Evolutionary conservation across 495 filamentous ascomycete genomes (phyloP).

Genomic region (Cairneyella variabilis): DNA sequence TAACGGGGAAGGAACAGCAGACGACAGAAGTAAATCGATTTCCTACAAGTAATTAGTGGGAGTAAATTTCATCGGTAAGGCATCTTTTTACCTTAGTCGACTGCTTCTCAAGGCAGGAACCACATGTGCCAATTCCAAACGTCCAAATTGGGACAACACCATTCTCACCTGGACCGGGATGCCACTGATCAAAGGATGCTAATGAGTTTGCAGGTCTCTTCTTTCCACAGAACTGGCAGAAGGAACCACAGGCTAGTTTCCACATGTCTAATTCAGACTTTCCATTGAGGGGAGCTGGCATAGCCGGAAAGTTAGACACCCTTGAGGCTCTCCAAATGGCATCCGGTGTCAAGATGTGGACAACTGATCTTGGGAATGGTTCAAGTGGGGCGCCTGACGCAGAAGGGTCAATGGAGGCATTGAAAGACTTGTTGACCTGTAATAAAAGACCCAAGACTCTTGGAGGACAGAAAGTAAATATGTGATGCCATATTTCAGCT

Average conservation of each 20-base stretch:
- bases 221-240: conserved; percentile 54
- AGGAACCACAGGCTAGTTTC: conserved; percentile 46
- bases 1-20: conserved; percentile 51
- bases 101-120: conserved; percentile 50
- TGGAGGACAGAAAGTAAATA: conserved; percentile 52
- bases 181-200: conserved; percentile 36
- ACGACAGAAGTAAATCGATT: conserved; percentile 56
- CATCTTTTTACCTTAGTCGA: conserved; percentile 54
- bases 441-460: conserved; percentile 45
- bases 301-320: conserved; percentile 42
- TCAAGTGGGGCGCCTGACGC: conserved; percentile 27
- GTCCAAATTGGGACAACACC: conserved; percentile 58
- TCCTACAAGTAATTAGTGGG: conserved; percentile 46
- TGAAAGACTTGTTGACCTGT: conserved; percentile 48
- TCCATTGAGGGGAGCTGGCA: conserved; percentile 52
- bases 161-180: conserved; percentile 47
- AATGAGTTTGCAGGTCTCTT: conserved; percentile 13
- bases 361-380: conserved; percentile 26
- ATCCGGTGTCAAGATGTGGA: conserved; percentile 39
- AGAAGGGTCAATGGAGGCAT: conserved; percentile 45
- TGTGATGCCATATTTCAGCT: conserved; percentile 51
- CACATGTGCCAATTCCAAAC: conserved; percentile 61
- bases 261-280: conserved; percentile 61
- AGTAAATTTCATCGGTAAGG: conserved; percentile 9
- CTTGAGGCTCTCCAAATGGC: conserved; percentile 58